Base-by-base conservation (phyloP, 768 basidiomycete genomes). In the Russula emetica region DNA sequence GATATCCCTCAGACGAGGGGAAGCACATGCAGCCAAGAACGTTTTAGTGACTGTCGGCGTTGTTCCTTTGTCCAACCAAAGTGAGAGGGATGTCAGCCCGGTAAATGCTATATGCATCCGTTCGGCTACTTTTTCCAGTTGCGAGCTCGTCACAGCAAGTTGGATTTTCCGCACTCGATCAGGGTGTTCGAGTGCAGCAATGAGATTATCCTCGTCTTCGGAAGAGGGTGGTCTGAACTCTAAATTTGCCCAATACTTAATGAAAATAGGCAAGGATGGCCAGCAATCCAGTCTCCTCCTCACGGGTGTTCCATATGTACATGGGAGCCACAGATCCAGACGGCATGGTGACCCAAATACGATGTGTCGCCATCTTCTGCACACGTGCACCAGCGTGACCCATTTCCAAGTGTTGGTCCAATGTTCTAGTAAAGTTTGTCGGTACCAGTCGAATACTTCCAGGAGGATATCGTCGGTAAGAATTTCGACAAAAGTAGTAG, bases 321-420 rank as follows among this genome's bases (percentile, higher is more conserved):
- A 55, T 11, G 26, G 26, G 10, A 61, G 32, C 8, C 53, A 45
- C 32, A 61, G 24, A 9, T 61, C 60, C 14, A 55, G 60, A 28
- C 53, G 44, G 26, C 11, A 24, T 7, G 60, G 44, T n/a, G 53
- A 61, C 14, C 1, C 30, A 36, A 55, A 36, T 28, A 61, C 45
- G 18, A 61, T 24, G 1, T 47, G 18, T 30, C 53, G 44, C 60
- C 53, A 61, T 6, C 24, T 61, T 26, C 34, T 22, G 60, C 44
- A 61, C 6, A 61, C 53, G 4, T 55, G 53, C 13, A 47, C 44
- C 3, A 61, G 44, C 11, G 3, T 34, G 10, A 26, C 20, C 60
- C 60, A 61, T 9, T 20, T 36, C 32, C 60, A 49, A 14, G 60
- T 24, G 1, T 5, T 10, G 16, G 44, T 22, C 20, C 9, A 11